Evolutionary conservation across 1,284 basidiomycete genomes (phyloP), one percentile per base, ranked within the genome.

Genomic region (Boletus coffeatus): DNA sequence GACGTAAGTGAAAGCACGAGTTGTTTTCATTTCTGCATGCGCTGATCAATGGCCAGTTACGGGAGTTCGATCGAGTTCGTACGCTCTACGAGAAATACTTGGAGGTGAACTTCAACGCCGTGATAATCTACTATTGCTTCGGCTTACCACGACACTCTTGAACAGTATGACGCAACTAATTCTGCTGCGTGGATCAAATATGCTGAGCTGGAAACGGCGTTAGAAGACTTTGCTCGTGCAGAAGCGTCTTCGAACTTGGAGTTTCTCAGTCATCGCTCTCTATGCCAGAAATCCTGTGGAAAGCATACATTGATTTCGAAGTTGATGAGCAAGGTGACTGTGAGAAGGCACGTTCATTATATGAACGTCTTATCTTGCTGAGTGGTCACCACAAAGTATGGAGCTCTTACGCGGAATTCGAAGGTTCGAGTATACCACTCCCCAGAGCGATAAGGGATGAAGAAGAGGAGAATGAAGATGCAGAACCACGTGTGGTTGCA

Each of bases 211-310:
- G 97, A 99, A 78, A 86, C 88, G 0, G 92, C 93, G 61, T 83
- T 99, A 1, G 93, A 94, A 75, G 97, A 99, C 76, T 89, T 92
- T 73, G 81, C 88, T 32, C 94, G 97, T 56, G 93, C 95, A 3
- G 90, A 98, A 14, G 96, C 89, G 3, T 99, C 71, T 99, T 94
- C 76, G 96, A 99, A 76, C 87, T 99, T 46, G 97, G 93, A 3
- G 86, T 96, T n/a, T 81, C 89, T 3, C 97, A 99, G 72, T 77
- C 83, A 1, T 87, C 89, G n/a, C 81, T 99, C 50, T 95, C 97
- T 62, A 98, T 98, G 94, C 97, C 97, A 2, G 97, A 99, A 76
- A 82, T 98, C 11, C 83, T 98, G n/a, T 96, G 94, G 94, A 96
- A 95, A 74, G 93, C 94, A 4, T 99, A 95, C 76, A 94, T 99